Evolutionary conservation across 2,329 filamentous ascomycete species (phyloP).

Genomic region (Orbilia brochopaga): DNA sequence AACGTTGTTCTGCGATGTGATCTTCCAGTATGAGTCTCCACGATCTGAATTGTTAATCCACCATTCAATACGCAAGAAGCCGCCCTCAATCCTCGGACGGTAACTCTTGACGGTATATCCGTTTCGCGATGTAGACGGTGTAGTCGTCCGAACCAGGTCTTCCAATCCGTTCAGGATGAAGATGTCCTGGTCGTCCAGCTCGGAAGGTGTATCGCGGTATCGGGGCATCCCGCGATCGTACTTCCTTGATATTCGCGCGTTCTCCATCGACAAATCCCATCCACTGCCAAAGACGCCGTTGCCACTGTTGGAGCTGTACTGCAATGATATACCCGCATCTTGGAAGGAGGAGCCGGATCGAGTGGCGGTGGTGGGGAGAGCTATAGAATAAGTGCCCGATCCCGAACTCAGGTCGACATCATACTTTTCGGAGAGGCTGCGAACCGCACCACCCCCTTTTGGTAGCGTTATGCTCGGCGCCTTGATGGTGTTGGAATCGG

Average conservation of each 20-base stretch:
- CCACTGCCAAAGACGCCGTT: conserved; percentile 55
- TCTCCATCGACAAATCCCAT: conserved; percentile 51
- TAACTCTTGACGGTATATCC: conserved; percentile 51
- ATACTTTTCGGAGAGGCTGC: conserved; percentile 12
- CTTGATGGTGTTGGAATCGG: conserved; percentile 6
- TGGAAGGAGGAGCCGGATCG: conserved; percentile 4
- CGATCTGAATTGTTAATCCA: conserved; percentile 32
- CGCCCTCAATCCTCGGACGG: conserved; percentile 50
- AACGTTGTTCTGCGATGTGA: conserved; percentile 47
- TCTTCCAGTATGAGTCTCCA: conserved; percentile 50
- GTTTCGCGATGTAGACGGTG: not conserved
- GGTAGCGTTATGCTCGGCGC: conserved; percentile 9
- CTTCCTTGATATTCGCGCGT: conserved; percentile 49
- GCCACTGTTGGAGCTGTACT: conserved; percentile 54
- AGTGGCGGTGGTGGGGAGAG: conserved; percentile 8
- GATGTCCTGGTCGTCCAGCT: conserved; percentile 44
- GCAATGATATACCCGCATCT: conserved; percentile 36
- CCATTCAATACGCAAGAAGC: conserved; percentile 52
- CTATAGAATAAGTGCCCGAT: conserved; percentile 3
- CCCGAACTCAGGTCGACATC: conserved; percentile 9
- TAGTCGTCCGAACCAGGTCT: conserved; percentile 53
- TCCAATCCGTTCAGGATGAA: conserved; percentile 52
- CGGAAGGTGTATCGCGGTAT: conserved; percentile 43
- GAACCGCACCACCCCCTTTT: conserved; percentile 17
- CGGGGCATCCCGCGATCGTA: conserved; percentile 52